A percentile compares a stretch with the other conserved stretches of the same genome.
Conservation (phyloP, 116 monocot genomes). For the Cymodocea nodosa region DNA sequence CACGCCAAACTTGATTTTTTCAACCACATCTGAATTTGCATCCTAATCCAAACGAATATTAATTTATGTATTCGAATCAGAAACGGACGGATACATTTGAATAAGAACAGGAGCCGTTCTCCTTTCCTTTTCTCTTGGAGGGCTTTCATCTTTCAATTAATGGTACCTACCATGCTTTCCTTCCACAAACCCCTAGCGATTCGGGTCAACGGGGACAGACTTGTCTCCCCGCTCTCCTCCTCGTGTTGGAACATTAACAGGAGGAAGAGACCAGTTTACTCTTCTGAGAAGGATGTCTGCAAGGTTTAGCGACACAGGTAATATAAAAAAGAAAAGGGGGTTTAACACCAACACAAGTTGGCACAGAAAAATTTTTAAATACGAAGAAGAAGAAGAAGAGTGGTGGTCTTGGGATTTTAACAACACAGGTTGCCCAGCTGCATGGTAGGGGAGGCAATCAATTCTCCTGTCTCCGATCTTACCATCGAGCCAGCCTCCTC, state of each 20-base stretch:
- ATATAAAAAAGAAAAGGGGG: too few species aligned
- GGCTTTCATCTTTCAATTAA: not conserved
- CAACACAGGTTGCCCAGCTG: slow-evolving; percentile 13
- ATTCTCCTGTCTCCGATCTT: slow-evolving; percentile 16
- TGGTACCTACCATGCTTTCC: not conserved
- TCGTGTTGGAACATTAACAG: slow-evolving; percentile 14
- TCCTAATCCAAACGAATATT: too few species aligned
- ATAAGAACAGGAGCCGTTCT: too few species aligned
- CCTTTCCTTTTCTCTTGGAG: too few species aligned
- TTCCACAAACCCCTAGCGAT: slow-evolving; percentile 11
- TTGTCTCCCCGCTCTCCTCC: slow-evolving; percentile 4
- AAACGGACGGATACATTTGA: too few species aligned
- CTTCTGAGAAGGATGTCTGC: slow-evolving; percentile 6
- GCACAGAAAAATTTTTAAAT: not conserved
- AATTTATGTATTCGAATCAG: too few species aligned
- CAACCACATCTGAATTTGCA: too few species aligned
- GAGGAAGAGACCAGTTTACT: slow-evolving; percentile 10
- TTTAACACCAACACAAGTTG: slow-evolving; percentile 6
- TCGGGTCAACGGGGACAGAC: slow-evolving; percentile 12
- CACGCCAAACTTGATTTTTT: not conserved
- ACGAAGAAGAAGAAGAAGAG: too few species aligned
- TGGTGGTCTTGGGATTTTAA: slow-evolving; percentile 12
- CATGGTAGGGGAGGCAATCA: slow-evolving; percentile 9
- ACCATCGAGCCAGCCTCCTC: not conserved
- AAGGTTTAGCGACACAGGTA: too few species aligned